A percentile compares a stretch with the other conserved stretches of the same genome.
phyloP scores from a whole-genome alignment of 2,329 filamentous ascomycete genomes.

The Arthrobotrys sphaeroides region DNA sequence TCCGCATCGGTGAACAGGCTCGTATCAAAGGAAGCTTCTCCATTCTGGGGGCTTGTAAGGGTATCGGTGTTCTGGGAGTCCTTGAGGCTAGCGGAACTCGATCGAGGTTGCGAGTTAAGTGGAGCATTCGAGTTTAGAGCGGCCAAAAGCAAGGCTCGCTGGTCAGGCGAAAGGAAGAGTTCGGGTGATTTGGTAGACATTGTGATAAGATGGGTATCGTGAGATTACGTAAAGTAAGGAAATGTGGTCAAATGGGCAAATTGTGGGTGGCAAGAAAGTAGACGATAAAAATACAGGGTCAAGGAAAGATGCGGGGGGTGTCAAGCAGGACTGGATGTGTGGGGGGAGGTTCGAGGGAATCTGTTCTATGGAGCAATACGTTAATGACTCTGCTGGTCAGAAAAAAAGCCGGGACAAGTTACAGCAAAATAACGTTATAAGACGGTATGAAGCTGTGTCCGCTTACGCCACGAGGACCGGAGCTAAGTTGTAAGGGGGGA shows the following conservation, averaged over 20 bases:
- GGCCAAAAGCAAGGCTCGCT: constrained; percentile 78
- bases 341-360: not conserved
- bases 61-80: constrained; percentile 55
- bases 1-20: constrained; percentile 52
- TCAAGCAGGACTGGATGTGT: not conserved
- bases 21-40: constrained; percentile 55
- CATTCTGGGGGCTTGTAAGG: constrained; percentile 58
- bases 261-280: constrained; percentile 20
- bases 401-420: not conserved
- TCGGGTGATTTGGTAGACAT: constrained; percentile 57
- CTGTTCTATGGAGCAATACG: constrained; percentile 7
- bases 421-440: constrained; percentile 20
- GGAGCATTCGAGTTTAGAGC: constrained; percentile 75
- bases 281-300: constrained; percentile 5
- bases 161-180: constrained; percentile 77
- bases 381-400: not conserved
- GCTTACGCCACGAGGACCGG: not conserved
- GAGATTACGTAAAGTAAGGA: constrained; percentile 56
- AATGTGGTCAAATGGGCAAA: constrained; percentile 5
- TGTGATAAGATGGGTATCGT: constrained; percentile 56
- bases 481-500: not conserved
- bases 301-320: not conserved
- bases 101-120: constrained; percentile 61
- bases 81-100: constrained; percentile 56
- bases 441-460: not conserved